Conservation (phyloP, 208 protist genomes). For the Leishmania aethiopica region DNA sequence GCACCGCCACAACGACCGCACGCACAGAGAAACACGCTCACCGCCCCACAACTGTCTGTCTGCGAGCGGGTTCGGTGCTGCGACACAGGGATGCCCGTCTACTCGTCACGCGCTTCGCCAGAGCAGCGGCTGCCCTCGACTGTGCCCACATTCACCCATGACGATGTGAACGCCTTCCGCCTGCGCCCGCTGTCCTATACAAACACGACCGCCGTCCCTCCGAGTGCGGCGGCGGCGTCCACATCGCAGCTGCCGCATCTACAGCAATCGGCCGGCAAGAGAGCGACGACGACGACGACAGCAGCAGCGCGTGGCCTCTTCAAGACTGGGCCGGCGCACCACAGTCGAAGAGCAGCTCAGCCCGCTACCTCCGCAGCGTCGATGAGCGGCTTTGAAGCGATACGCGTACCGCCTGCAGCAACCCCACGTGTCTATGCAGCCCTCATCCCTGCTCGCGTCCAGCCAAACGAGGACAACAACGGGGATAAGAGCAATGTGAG, state of each 20-base stretch:
- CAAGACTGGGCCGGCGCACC: neutral
- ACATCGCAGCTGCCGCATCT: neutral
- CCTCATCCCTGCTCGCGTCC: neutral
- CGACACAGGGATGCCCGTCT: neutral
- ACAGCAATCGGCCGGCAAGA: neutral
- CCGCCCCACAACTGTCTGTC: neutral
- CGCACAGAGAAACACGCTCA: neutral
- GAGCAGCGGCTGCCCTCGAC: neutral
- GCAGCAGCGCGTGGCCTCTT: neutral
- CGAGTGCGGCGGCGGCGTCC: neutral
- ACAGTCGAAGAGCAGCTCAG: neutral
- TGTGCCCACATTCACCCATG: neutral
- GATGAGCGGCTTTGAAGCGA: neutral
- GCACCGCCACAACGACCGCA: neutral
- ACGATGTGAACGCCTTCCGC: slow-evolving; percentile 16
- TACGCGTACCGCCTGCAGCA: slow-evolving; percentile 10
- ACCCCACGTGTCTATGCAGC: slow-evolving; percentile 23
- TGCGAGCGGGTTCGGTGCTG: neutral
- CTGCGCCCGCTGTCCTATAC: slow-evolving; percentile 7
- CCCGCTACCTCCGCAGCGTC: neutral
- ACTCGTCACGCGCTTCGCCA: neutral
- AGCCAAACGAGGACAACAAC: neutral
- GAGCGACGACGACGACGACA: neutral
- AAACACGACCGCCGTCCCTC: neutral
- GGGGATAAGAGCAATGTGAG: neutral